Base-by-base conservation (phyloP, 2,329 filamentous ascomycete species). In the Pyrenophora teres region DNA sequence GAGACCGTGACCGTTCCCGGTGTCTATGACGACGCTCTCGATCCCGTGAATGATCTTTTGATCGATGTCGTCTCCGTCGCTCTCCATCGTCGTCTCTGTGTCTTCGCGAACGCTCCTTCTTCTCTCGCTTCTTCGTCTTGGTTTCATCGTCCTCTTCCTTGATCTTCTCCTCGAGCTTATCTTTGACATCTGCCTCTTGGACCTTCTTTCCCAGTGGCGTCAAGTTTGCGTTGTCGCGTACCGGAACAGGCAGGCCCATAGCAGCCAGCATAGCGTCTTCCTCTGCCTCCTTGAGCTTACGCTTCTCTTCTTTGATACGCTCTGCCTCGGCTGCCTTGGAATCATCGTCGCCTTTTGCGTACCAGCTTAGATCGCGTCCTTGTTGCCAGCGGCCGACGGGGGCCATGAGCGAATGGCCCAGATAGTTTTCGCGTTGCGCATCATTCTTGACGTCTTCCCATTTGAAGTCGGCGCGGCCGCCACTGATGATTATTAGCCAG, bases 381-480 rank as follows among this genome's bases (percentile, higher is more conserved):
- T 93, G 87, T 67, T 94, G 90, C 92, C 92, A 97, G 60, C 92
- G 88, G 6, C 92, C 92, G 3, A 96, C 92, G 0, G 92, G 90
- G 0, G 92, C 92, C 80, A 93, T 96, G 52, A 97, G 77, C 52
- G 89, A 94, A 77, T 97, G 92, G 45, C 92, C 92, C 6, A 97
- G 87, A 73, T 88, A 88, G 72, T 87, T 96, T 75, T 99, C 92
- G 74, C 94, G 92, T 69, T 96, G 92, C 18, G 83, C 78, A 42
- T 92, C 95, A 60, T 81, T 86, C 72, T 93, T 88, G 69, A 99
- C 93, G 63, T 97, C 92, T 60, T 93, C 89, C 94, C 94, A 97
- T 77, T 87, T 92, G 79, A 99, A 99, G 74, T 97, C 92, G 75
- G 89, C 89, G 70, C 81, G 83, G 54, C 94, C 94, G 68, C 94